Evolutionary conservation across 441 rosid genomes (phyloP).

Genomic region (Metrosideros polymorpha): DNA sequence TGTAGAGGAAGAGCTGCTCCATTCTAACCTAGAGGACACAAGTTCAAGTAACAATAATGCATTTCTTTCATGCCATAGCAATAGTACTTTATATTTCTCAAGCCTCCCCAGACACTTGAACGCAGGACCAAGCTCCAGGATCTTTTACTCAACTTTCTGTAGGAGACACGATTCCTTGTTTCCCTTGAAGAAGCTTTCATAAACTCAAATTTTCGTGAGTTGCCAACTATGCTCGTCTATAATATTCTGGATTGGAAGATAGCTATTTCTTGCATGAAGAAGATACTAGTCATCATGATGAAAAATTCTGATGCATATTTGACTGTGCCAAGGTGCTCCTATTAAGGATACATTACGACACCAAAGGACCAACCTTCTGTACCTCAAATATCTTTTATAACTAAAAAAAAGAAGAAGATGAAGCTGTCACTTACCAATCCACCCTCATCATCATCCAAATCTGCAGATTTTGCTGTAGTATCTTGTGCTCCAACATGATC

Average conservation of each 20-base stretch:
- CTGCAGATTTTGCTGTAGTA: conserved; percentile 62
- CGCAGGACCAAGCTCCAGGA: not conserved
- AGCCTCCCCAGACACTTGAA: not conserved
- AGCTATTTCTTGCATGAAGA: not conserved
- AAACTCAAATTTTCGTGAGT: not conserved
- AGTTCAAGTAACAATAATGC: not conserved
- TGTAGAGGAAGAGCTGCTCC: not conserved
- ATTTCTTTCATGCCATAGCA: not conserved
- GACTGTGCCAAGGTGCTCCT: not conserved
- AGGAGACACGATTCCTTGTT: not conserved
- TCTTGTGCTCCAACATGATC: conserved; percentile 84
- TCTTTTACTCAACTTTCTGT: not conserved
- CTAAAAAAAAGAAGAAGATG: not conserved
- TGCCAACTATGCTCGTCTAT: not conserved
- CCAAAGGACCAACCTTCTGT: not conserved
- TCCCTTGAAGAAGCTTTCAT: not conserved
- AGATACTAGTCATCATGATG: not conserved
- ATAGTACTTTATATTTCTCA: not conserved
- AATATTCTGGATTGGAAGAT: not conserved
- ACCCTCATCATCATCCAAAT: conserved; percentile 95
- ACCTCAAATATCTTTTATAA: not conserved
- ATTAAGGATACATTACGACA: not conserved
- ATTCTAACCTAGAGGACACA: not conserved
- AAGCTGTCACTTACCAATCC: conserved; percentile 56
- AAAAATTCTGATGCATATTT: not conserved